Evolutionary conservation across 768 basidiomycete genomes (phyloP).

Genomic region (Asterophora parasitica): DNA sequence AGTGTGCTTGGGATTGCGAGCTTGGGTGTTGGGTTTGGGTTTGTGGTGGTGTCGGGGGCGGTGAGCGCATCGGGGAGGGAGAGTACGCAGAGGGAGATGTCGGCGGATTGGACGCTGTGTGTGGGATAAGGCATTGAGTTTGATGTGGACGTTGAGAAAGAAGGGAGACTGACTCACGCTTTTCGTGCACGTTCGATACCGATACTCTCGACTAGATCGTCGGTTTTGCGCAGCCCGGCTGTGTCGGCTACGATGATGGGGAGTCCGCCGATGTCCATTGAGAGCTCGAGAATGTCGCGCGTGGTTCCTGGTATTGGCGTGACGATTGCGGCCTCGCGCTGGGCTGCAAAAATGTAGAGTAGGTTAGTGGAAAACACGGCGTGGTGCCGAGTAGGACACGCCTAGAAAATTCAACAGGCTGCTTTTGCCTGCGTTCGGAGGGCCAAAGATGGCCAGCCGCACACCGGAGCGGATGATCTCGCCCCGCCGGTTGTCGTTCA

Average conservation of each 20-base stretch:
- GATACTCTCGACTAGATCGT: constrained; percentile 72
- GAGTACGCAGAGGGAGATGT: constrained; percentile 77
- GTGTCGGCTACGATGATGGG: constrained; percentile 83
- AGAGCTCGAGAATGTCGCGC: constrained; percentile 78
- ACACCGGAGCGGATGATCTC: constrained; percentile 83
- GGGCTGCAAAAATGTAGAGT: constrained; percentile 41
- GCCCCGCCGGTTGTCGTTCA: constrained; percentile 70
- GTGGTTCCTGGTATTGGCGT: constrained; percentile 87
- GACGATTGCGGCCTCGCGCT: constrained; percentile 86
- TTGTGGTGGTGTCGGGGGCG: too few species aligned
- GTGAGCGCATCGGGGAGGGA: constrained; percentile 50
- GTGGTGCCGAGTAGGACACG: constrained; percentile 21
- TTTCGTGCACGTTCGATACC: constrained; percentile 71
- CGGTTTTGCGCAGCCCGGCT: constrained; percentile 70
- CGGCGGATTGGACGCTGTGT: constrained; percentile 57
- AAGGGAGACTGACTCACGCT: constrained; percentile 42
- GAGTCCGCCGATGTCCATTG: constrained; percentile 83
- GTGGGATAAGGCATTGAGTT: background rate
- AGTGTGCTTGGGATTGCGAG: constrained; percentile 43
- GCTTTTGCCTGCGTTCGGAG: constrained; percentile 94
- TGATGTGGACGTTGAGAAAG: background rate
- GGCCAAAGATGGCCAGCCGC: constrained; percentile 83
- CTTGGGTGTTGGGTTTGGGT: constrained; percentile 7
- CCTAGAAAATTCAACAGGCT: constrained; percentile 83
- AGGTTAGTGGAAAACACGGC: background rate